Evolutionary conservation across 2,329 filamentous ascomycete genomes (phyloP), one percentile per base, ranked within the genome.

Genomic region (Alternaria rosae): DNA sequence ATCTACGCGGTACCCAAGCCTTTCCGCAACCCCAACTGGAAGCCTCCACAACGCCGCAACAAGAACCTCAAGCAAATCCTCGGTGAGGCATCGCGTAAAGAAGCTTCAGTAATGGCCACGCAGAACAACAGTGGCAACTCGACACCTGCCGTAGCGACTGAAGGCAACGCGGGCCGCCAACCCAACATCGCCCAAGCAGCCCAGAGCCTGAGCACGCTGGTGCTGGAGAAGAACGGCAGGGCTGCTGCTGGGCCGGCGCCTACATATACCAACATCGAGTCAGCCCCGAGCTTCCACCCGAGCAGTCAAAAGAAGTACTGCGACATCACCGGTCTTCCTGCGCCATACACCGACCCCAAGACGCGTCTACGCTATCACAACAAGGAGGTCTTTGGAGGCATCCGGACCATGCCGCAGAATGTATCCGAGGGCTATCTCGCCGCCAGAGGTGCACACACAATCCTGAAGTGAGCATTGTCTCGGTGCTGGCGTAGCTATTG

Each of bases 61-160:
- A 99, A 99, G 85, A 98, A 97, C 80, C 90, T 98, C 81, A 98
- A 98, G 81, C 92, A 97, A 72, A 95, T 99, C 65, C 86, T 99
- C 64, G 91, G 93, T 62, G 95, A 99, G 74, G 92, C 91, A 12
- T 88, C 92, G 21, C 91, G 93, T 70, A 92, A 91, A 76, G 94
- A 98, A 83, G 92, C 93, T n/a, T 97, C 93, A 4, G 86, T 92
- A 35, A 85, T 94, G 75, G 92, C 91, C 15, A 97, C 92, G 0
- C 91, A 92, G 76, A 90, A 91, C 75, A 92, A 92, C 78, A 94
- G 91, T 75, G 93, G 93, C 68, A 86, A 88, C 55, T 92, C 87
- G 7, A 96, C 94, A 1, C 92, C 66, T 64, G 81, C 76, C 17
- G 77, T 74, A 60, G 78, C 65, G 26, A 59, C 71, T 10, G 76